A percentile compares a stretch with the other conserved stretches of the same genome.
Evolutionary conservation across 2,329 filamentous ascomycete genomes (phyloP).

Genomic region (Nemania diffusa): DNA sequence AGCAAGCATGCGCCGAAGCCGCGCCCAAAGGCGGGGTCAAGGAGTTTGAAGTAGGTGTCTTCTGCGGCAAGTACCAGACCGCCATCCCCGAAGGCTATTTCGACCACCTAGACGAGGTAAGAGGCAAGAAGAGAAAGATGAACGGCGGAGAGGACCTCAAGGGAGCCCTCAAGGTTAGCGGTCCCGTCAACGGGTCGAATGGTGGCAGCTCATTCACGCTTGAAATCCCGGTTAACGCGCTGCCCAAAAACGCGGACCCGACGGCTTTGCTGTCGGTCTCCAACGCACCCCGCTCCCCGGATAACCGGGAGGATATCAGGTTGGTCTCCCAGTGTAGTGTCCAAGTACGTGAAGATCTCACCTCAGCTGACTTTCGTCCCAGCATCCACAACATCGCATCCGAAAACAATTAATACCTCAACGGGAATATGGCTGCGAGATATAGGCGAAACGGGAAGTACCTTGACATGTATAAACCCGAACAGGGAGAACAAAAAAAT

Average conservation of each 20-base stretch:
- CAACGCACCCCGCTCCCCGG: constrained; percentile 17
- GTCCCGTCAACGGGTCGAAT: constrained; percentile 3
- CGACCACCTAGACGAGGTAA: constrained; percentile 76
- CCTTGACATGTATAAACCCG: neutral
- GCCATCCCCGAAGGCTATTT: constrained; percentile 84
- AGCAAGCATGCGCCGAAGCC: constrained; percentile 78
- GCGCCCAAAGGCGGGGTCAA: constrained; percentile 60
- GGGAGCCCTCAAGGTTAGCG: constrained; percentile 7
- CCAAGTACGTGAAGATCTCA: neutral
- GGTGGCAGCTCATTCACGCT: constrained; percentile 6
- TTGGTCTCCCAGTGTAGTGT: neutral
- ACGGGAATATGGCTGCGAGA: neutral
- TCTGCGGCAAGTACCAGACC: constrained; percentile 88
- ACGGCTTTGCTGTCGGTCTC: constrained; percentile 1
- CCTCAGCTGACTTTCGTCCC: neutral
- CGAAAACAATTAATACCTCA: constrained; percentile 17
- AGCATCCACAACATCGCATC: constrained; percentile 39
- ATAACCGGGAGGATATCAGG: constrained; percentile 39
- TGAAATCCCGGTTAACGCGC: constrained; percentile 10
- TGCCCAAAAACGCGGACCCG: constrained; percentile 12
- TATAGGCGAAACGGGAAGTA: neutral
- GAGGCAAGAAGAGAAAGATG: constrained; percentile 73
- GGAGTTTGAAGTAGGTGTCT: constrained; percentile 90
- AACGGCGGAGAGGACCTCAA: constrained; percentile 24
- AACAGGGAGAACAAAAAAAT: neutral